These are phyloP conservation scores for Oryza glaberrima DNA, from an alignment of 176 grass and related monocot genomes.

Conservation along the genomic window DNA sequence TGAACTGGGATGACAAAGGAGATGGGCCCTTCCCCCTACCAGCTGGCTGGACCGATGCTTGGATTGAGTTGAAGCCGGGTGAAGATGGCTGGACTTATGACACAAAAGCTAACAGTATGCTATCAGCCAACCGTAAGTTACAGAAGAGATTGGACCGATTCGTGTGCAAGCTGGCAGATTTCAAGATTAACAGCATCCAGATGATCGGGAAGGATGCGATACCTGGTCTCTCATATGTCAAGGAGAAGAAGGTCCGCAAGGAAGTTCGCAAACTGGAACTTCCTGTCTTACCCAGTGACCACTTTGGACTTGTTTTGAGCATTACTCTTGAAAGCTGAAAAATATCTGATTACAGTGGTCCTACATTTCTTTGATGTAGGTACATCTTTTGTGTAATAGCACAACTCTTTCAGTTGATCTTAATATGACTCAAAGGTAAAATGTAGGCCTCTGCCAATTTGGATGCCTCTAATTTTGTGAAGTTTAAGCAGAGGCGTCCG, in stretches of 20 bases:
- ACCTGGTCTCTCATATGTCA: conserved; percentile 55
- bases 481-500: background rate
- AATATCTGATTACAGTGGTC: background rate
- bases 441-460: background rate
- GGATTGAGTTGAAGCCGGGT: conserved; percentile 63
- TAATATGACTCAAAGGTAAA: background rate
- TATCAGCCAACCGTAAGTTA: conserved; percentile 67
- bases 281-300: conserved; percentile 82
- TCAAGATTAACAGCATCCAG: conserved; percentile 62
- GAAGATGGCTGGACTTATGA: conserved; percentile 86
- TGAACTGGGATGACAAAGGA: conserved; percentile 92
- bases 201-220: conserved; percentile 80
- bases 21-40: conserved; percentile 71
- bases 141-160: conserved; percentile 81
- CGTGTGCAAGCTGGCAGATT: conserved; percentile 64
- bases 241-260: conserved; percentile 72
- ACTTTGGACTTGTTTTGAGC: conserved; percentile 77
- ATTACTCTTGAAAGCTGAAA: conserved; percentile 22
- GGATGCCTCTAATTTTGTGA: background rate
- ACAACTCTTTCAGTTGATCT: background rate
- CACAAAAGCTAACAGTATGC: conserved; percentile 70
- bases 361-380: background rate
- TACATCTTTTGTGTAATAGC: background rate
- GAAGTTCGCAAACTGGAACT: conserved; percentile 50
- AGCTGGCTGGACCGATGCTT: conserved; percentile 68